phyloP scores from a whole-genome alignment of 164 flowering plant genomes.

The Vitis rupestris region DNA sequence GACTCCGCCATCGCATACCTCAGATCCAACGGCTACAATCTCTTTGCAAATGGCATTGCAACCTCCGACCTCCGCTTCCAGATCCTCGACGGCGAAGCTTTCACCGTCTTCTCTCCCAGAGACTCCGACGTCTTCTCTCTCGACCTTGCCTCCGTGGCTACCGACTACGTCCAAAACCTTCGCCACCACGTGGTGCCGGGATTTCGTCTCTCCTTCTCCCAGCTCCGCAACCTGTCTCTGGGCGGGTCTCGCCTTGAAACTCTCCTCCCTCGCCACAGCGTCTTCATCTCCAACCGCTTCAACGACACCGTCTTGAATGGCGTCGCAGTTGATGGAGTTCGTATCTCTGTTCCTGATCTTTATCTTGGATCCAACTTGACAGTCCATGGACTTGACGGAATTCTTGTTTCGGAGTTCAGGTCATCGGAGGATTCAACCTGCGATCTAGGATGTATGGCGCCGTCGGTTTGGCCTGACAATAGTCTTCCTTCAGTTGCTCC shows the following conservation, averaged over 20 bases:
- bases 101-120: conserved; percentile 18
- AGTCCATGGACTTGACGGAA: conserved; percentile 35
- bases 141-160: conserved; percentile 23
- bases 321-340: conserved; percentile 22
- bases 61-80: conserved; percentile 31
- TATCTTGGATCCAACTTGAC: conserved; percentile 19
- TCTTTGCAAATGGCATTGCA: conserved; percentile 37
- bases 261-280: too few species aligned
- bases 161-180: conserved; percentile 23
- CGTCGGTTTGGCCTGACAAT: too few species aligned
- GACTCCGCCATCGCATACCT: conserved; percentile 17
- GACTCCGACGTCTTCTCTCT: conserved; percentile 19
- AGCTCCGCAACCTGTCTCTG: too few species aligned
- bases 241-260: too few species aligned
- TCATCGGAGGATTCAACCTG: too few species aligned
- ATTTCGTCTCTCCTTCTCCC: too few species aligned
- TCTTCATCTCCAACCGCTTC: neutral
- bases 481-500: too few species aligned
- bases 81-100: conserved; percentile 6
- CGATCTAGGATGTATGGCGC: too few species aligned
- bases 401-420: conserved; percentile 10
- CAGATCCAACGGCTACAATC: conserved; percentile 23
- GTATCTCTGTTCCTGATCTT: conserved; percentile 27
- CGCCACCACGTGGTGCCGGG: conserved; percentile 20
- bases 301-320: conserved; percentile 6